A percentile compares a stretch with the other conserved stretches of the same genome.
These are phyloP conservation scores for Monotropa hypopitys DNA, from an alignment of 179 eudicot species.

Conservation along the genomic window DNA sequence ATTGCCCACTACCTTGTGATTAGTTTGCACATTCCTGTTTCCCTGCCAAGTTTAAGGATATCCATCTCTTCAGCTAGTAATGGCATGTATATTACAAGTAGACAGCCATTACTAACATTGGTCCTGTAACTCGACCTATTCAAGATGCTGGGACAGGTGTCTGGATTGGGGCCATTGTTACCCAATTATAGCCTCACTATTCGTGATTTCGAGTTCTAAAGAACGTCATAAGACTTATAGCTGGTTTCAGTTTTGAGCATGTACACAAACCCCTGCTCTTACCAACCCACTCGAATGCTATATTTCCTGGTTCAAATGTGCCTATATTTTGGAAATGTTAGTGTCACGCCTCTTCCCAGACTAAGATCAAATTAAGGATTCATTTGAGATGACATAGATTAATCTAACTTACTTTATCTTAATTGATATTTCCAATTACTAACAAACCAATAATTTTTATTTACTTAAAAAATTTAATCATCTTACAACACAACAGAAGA, in stretches of 20 bases:
- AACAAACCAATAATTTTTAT: too few species aligned
- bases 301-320: not conserved
- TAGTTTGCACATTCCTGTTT: not conserved
- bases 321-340: not conserved
- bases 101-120: not conserved
- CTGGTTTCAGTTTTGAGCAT: not conserved
- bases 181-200: not conserved
- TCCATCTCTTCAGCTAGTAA: not conserved
- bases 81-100: not conserved
- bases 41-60: not conserved
- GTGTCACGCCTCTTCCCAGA: too few species aligned
- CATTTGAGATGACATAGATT: too few species aligned
- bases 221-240: not conserved
- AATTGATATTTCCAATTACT: too few species aligned
- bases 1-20: conserved; percentile 1
- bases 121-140: not conserved
- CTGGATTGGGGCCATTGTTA: not conserved
- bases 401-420: too few species aligned
- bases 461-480: too few species aligned
- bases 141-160: not conserved
- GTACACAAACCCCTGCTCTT: not conserved
- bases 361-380: too few species aligned
- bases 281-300: not conserved
- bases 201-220: not conserved
- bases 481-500: too few species aligned